phyloP scores from a whole-genome alignment of 1,284 basidiomycete genomes.

The Earliella scabrosa region DNA sequence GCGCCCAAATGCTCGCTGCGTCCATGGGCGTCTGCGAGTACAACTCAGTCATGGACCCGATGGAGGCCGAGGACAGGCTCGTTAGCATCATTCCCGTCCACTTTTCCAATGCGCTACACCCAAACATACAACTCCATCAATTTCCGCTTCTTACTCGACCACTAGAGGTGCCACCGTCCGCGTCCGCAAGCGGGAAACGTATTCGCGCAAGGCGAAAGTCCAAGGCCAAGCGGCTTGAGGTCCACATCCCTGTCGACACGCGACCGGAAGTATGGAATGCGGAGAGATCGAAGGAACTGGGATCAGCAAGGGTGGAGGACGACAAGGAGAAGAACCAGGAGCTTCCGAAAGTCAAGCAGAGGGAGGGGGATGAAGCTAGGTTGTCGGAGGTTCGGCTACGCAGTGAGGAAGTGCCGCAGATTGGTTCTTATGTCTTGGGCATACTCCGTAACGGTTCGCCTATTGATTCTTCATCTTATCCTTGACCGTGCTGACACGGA shows the following conservation, averaged over 20 bases:
- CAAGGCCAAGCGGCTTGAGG: slow-evolving; percentile 61
- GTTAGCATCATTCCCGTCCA: slow-evolving; percentile 72
- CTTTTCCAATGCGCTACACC: slow-evolving; percentile 60
- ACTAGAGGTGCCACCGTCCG: slow-evolving; percentile 75
- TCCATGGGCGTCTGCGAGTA: slow-evolving; percentile 6
- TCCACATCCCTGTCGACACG: slow-evolving; percentile 78
- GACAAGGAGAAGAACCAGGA: slow-evolving; percentile 77
- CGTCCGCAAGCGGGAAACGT: slow-evolving; percentile 69
- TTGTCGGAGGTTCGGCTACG: slow-evolving; percentile 70
- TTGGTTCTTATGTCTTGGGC: slow-evolving; percentile 72
- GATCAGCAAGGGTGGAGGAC: slow-evolving; percentile 65
- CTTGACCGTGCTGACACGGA: neutral
- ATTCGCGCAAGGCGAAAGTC: slow-evolving; percentile 75
- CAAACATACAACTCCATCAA: slow-evolving; percentile 76
- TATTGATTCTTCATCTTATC: neutral
- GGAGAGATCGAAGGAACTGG: slow-evolving; percentile 67
- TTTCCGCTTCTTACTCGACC: slow-evolving; percentile 76
- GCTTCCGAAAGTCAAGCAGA: slow-evolving; percentile 35
- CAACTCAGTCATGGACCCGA: slow-evolving; percentile 38
- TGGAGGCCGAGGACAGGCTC: slow-evolving; percentile 56
- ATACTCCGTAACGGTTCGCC: slow-evolving; percentile 69
- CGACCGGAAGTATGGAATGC: slow-evolving; percentile 79
- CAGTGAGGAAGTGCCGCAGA: slow-evolving; percentile 70
- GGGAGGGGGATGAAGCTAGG: slow-evolving; percentile 59
- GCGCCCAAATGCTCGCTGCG: neutral